Evolutionary conservation across 345 rosid species (phyloP), one percentile per base, ranked within the genome.

Genomic region (Abelmoschus esculentus): DNA sequence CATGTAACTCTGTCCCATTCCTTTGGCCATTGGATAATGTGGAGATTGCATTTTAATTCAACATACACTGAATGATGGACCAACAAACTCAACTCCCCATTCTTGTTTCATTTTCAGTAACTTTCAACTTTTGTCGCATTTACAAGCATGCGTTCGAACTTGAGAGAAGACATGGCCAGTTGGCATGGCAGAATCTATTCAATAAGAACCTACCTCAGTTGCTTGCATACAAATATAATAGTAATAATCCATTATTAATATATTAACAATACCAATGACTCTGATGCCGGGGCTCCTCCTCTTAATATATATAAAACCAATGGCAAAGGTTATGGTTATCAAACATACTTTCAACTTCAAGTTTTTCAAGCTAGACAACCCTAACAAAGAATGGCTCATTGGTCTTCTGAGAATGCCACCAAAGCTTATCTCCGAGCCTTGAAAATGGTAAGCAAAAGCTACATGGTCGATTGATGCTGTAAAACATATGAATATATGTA

Each of bases 321-420:
- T 13, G 4, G 63, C 75, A 71, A 17, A 49, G 7, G 3, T 19
- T 38, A 32, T 53, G 8, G 50, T 34, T 12, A 18, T 4, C 61
- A 66, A 46, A 29, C n/a, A 11, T 2, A 50, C 47, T 34, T 28
- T 6, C 18, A 34, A 73, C 59, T 18, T 55, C 59, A 53, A 53
- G 29, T 36, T 26, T 64, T 26, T 64, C 36, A 28, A 46, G 69
- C 55, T 46, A 69, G 31, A 29, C 12, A 54, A 54, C 61, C 55
- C 62, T 7, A 3, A 15, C 15, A 50, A 18, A 59, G 1, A 7
- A 55, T 82, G 85, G 72, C 76, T 70, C 44, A 70, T 69, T 84
- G 89, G 83, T 87, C 89, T 32, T 76, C 87, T 67, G 87, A 87
- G 76, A 87, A 87, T 49, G 91, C 91, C 67, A 81, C 79, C 28